Evolutionary conservation across 768 basidiomycete genomes (phyloP).

Genomic region (Lyophyllum decastes): DNA sequence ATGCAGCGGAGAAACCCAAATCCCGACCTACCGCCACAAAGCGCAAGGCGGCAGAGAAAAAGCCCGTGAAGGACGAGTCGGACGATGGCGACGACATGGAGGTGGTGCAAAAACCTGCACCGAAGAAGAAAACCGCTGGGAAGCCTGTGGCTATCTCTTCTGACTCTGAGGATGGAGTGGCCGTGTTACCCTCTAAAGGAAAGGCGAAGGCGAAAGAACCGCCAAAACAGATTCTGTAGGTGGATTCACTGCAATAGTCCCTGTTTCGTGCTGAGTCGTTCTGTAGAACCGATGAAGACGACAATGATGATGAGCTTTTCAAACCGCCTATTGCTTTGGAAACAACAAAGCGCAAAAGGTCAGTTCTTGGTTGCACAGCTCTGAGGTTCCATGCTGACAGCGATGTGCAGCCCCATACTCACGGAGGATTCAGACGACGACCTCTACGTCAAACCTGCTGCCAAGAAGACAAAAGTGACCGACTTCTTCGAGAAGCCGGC

Average conservation of each 20-base stretch:
- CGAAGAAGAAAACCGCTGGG: slow-evolving; percentile 11
- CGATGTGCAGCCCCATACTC: slow-evolving; percentile 28
- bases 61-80: slow-evolving; percentile 16
- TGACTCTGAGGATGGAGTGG: slow-evolving; percentile 30
- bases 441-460: slow-evolving; percentile 41
- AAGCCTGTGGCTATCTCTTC: slow-evolving; percentile 24
- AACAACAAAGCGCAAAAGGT: slow-evolving; percentile 72
- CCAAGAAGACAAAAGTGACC: slow-evolving; percentile 59
- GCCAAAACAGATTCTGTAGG: slow-evolving; percentile 10
- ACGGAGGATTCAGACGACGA: slow-evolving; percentile 46
- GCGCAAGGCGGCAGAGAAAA: slow-evolving; percentile 25
- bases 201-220: slow-evolving; percentile 15
- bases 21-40: slow-evolving; percentile 12
- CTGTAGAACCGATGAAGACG: slow-evolving; percentile 7
- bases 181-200: slow-evolving; percentile 17
- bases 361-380: background rate
- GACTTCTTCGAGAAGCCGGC: slow-evolving; percentile 61
- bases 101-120: slow-evolving; percentile 14
- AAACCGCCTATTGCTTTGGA: slow-evolving; percentile 12
- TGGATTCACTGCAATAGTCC: background rate
- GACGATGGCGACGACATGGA: slow-evolving; percentile 19
- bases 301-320: slow-evolving; percentile 12
- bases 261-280: background rate
- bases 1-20: slow-evolving; percentile 13
- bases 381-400: background rate